Percentiles rank a stretch among this genome's conserved stretches.
Conservation (phyloP, 1,139 yeast species). For the Blastobotrys indianensis region DNA sequence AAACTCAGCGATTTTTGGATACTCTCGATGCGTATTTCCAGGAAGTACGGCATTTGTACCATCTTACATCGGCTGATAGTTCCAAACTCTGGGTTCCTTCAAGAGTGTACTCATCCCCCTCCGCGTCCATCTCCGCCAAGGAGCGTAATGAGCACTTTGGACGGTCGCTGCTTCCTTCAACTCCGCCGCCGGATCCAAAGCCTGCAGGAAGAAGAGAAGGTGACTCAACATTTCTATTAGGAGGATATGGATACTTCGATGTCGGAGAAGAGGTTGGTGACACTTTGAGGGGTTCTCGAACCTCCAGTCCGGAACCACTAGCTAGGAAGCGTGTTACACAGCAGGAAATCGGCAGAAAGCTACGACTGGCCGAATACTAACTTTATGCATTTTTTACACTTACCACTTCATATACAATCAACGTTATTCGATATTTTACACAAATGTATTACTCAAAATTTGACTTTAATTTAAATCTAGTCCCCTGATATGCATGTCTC, state of each 20-base stretch:
- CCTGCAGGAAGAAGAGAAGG: constrained; percentile 28
- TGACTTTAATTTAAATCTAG: too few relatives aligned
- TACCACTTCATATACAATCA: too few relatives aligned
- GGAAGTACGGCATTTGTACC: constrained; percentile 52
- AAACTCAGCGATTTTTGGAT: constrained; percentile 74
- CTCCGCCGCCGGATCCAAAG: constrained; percentile 9
- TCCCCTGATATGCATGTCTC: too few relatives aligned
- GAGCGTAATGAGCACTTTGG: constrained; percentile 19
- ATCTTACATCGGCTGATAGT: constrained; percentile 10
- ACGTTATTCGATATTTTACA: too few relatives aligned
- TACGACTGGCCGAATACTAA: constrained; percentile 66
- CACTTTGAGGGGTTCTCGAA: constrained; percentile 46
- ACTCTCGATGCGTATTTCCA: constrained; percentile 63
- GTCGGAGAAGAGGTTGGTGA: constrained; percentile 58
- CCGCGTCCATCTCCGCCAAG: not conserved
- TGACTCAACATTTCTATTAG: constrained; percentile 47
- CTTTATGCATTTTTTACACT: not conserved
- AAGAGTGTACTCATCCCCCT: constrained; percentile 1
- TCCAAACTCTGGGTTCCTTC: constrained; percentile 9
- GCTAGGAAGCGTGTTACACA: constrained; percentile 32
- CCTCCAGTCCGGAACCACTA: constrained; percentile 56
- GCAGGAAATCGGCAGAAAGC: constrained; percentile 61
- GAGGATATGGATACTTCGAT: constrained; percentile 77
- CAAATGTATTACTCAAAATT: too few relatives aligned
- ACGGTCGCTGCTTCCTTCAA: constrained; percentile 18